Evolutionary conservation across 257 asterid genomes (phyloP).

Genomic region (Plantago major): DNA sequence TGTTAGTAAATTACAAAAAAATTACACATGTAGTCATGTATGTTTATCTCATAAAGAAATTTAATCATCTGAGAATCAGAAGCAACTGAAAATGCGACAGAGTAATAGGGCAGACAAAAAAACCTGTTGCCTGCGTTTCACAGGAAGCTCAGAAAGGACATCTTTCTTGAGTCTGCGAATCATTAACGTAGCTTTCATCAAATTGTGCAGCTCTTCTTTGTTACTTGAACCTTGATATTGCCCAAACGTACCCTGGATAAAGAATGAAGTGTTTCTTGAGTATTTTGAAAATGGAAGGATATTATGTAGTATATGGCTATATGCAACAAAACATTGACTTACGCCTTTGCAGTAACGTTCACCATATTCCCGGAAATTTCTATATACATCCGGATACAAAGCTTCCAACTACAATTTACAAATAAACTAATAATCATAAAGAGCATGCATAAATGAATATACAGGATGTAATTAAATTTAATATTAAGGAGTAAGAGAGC

Average conservation of each 20-base stretch:
- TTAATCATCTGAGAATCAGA: conserved; percentile 10
- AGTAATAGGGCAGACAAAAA: conserved; percentile 2
- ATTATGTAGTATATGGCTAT: conserved; percentile 3
- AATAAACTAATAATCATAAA: conserved; percentile 22
- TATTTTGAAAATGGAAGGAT: conserved; percentile 16
- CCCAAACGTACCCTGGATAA: conserved; percentile 75
- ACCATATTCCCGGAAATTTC: conserved; percentile 81
- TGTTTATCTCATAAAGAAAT: conserved; percentile 9
- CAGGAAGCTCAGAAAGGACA: conserved; percentile 89
- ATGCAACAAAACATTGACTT: conserved; percentile 38
- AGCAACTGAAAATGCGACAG: background rate
- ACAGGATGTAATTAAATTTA: background rate
- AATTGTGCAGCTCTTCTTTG: conserved; percentile 92
- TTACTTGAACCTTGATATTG: conserved; percentile 95
- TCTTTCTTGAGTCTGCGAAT: conserved; percentile 93
- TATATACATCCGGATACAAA: conserved; percentile 77
- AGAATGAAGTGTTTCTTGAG: conserved; percentile 9
- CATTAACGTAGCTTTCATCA: conserved; percentile 92
- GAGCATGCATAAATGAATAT: conserved; percentile 3
- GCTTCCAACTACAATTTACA: conserved; percentile 74
- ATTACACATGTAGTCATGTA: conserved; percentile 8
- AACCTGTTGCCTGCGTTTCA: conserved; percentile 93
- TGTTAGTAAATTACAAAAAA: conserved; percentile 28
- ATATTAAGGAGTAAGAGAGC: conserved; percentile 8
- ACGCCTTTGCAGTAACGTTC: conserved; percentile 98